Conservation (phyloP, 2,329 filamentous ascomycete genomes). For the Daldinia sp. region DNA sequence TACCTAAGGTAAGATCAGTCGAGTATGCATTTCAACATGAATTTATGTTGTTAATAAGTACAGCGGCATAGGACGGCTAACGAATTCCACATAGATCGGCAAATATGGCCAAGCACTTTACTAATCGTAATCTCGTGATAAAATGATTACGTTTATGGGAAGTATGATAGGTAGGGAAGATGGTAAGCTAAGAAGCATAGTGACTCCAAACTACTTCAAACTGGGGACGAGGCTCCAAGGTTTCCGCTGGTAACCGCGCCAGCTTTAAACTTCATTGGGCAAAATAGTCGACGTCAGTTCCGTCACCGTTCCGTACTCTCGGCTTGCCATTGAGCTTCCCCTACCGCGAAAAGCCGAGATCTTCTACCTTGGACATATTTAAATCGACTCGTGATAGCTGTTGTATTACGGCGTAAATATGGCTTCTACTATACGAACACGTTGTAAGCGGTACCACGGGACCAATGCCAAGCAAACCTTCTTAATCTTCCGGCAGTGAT, state of each 20-base stretch:
- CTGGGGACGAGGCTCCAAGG: slow-evolving; percentile 12
- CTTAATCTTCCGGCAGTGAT: not conserved
- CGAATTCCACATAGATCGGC: slow-evolving; percentile 14
- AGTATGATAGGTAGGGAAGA: slow-evolving; percentile 30
- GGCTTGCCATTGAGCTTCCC: slow-evolving; percentile 1
- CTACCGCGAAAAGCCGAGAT: slow-evolving; percentile 41
- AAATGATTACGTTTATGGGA: slow-evolving; percentile 24
- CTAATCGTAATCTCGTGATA: slow-evolving; percentile 25
- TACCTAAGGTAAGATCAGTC: slow-evolving; percentile 5
- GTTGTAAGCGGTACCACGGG: not conserved
- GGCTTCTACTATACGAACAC: not conserved
- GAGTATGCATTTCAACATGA: slow-evolving; percentile 8
- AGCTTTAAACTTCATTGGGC: slow-evolving; percentile 33
- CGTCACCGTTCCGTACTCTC: slow-evolving; percentile 23
- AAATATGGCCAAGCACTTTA: slow-evolving; percentile 3
- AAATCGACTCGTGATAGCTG: not conserved
- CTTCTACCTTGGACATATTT: slow-evolving; percentile 7
- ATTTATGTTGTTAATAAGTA: not conserved
- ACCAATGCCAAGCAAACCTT: not conserved
- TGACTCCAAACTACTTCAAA: slow-evolving; percentile 10
- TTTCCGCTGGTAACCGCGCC: slow-evolving; percentile 34
- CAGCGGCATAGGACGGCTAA: slow-evolving; percentile 38
- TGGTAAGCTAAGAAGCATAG: slow-evolving; percentile 12
- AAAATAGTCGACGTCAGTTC: slow-evolving; percentile 35
- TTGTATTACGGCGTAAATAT: not conserved